A percentile compares a stretch with the other conserved stretches of the same genome.
These are phyloP conservation scores for Cercis canadensis DNA, from an alignment of 306 rosid species.

Conservation along the genomic window DNA sequence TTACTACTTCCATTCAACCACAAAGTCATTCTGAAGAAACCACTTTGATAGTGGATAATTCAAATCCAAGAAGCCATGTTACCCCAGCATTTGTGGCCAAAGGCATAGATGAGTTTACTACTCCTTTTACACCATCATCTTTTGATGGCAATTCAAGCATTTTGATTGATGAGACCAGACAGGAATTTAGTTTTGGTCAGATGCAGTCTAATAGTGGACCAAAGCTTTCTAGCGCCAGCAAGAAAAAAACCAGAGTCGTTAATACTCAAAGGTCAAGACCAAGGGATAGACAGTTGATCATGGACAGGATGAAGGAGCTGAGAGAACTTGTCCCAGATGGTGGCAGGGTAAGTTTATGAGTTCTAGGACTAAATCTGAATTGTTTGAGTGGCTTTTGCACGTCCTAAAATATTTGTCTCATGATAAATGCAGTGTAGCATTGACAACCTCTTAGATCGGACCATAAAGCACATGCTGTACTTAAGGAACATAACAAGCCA, in stretches of 20 bases:
- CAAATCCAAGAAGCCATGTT: constrained; percentile 37
- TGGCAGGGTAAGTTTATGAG: constrained; percentile 57
- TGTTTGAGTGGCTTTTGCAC: neutral
- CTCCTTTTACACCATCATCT: constrained; percentile 45
- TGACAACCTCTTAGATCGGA: constrained; percentile 81
- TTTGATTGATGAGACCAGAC: constrained; percentile 40
- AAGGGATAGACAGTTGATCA: constrained; percentile 88
- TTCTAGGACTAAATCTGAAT: neutral
- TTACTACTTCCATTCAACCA: constrained; percentile 44
- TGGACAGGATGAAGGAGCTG: constrained; percentile 92
- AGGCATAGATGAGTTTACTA: constrained; percentile 32
- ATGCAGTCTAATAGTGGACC: constrained; percentile 41
- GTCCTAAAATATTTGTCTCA: constrained; percentile 1
- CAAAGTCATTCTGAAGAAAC: constrained; percentile 50
- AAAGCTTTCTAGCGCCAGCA: constrained; percentile 43
- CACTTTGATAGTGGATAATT: constrained; percentile 25
- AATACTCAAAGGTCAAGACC: constrained; percentile 65
- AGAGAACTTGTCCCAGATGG: constrained; percentile 90
- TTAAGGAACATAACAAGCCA: constrained; percentile 64
- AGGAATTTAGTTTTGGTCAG: constrained; percentile 31
- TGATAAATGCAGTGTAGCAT: constrained; percentile 82
- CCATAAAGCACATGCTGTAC: constrained; percentile 80
- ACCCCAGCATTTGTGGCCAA: constrained; percentile 33
- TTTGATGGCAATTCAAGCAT: constrained; percentile 44
- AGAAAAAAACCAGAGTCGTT: constrained; percentile 49